phyloP scores from a whole-genome alignment of 495 filamentous ascomycete species.

The Neurospora tetrasperma region DNA sequence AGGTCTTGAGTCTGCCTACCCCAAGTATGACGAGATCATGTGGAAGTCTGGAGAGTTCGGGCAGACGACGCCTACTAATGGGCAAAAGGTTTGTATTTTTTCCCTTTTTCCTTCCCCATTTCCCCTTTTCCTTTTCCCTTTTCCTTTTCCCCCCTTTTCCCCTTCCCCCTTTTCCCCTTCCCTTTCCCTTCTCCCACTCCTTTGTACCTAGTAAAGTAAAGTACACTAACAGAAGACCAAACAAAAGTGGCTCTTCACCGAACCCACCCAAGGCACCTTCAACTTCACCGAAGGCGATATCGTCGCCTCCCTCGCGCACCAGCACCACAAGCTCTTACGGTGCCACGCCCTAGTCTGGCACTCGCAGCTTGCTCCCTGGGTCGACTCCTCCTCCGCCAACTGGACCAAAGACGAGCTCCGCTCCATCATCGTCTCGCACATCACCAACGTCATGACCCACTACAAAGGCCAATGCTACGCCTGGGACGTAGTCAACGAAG shows the following conservation, averaged over 20 bases:
- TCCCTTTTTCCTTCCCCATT: neutral
- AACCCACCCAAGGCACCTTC: slow-evolving; percentile 35
- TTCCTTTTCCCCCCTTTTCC: no score
- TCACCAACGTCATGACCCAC: slow-evolving; percentile 40
- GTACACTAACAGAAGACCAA: neutral
- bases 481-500: slow-evolving; percentile 60
- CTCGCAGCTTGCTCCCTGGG: slow-evolving; percentile 45
- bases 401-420: slow-evolving; percentile 43
- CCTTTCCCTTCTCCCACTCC: no score
- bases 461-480: slow-evolving; percentile 42
- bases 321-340: slow-evolving; percentile 35
- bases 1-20: slow-evolving; percentile 14
- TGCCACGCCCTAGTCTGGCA: slow-evolving; percentile 54
- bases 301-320: slow-evolving; percentile 35
- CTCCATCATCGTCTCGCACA: slow-evolving; percentile 37
- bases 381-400: slow-evolving; percentile 31
- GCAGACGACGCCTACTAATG: slow-evolving; percentile 42
- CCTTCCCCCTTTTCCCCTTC: neutral
- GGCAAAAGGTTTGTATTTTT: slow-evolving; percentile 27
- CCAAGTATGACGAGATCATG: slow-evolving; percentile 27
- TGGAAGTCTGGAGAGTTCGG: slow-evolving; percentile 36
- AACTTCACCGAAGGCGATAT: slow-evolving; percentile 40
- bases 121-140: neutral
- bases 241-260: slow-evolving; percentile 34
- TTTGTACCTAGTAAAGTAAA: neutral